Base-by-base conservation (phyloP, 2,329 filamentous ascomycete genomes). In the Lanzia echinophila region DNA sequence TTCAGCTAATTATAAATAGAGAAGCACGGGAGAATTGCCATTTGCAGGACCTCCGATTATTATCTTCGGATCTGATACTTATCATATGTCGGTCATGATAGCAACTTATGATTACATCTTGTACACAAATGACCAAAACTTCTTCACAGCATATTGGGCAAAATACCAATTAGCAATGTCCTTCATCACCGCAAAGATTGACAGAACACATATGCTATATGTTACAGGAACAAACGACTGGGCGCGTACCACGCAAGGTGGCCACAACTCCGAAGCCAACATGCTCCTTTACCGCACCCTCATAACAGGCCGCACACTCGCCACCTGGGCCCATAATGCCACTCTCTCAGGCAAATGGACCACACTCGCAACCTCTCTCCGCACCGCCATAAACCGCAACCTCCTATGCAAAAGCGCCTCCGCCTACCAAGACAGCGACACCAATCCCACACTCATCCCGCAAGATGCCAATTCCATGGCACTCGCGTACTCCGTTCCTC, bases 391-490 rank as follows among this genome's bases (percentile, higher is more conserved):
- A 39, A 65, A 64, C 20, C 54, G 28, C 6, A 58, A 60, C 28
- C 61, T 60, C 33, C 65, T 54, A 34, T 58, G 62, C n/a, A 3
- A 39, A 12, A 28, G 46, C 5, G 61, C 58, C 41, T 61, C 62
- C 10, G 58, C 62, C 13, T 65, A 62, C 52, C 64, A 62, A 55
- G 63, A 65, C 44, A 65, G 62, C 38, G 74, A 73, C 22, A 77
- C 75, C 64, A 81, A 79, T 57, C 78, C 75, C 1, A 72, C 73
- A 0, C 69, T 87, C 2, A 70, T 79, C 56, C 79, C 81, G 0
- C 82, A 86, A 67, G 80, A 83, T 58, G 79, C 76, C 19, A 84
- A 84, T 66, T 74, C 75, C 48, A 72, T 83, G 66, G 75, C 79
- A 0, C 61, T 81, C 3, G 68, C 75, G 17, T 65, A 60, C 47